Evolutionary conservation across 225 moss, liverwort and hornwort species (phyloP), one percentile per base, ranked within the genome.

Genomic region (Physcomitrium patens): DNA sequence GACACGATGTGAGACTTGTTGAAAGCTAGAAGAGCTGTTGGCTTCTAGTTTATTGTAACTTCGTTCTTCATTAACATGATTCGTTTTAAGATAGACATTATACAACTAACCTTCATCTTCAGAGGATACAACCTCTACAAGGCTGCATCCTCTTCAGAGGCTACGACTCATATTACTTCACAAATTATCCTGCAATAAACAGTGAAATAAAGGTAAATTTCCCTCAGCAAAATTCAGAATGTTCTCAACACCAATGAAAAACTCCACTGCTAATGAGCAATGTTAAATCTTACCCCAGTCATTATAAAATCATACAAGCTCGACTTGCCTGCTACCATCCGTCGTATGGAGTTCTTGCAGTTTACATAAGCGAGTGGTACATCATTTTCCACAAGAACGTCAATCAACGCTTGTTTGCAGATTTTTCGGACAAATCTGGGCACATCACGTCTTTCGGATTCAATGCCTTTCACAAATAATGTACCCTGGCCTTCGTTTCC

Each of bases 381-480:
- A 28, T 88, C 73, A 60, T 85, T 85, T 67, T 88, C 78, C 41
- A 88, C 67, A n/a, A 88, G 83, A 59, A 88, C 83, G 70, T 88
- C 88, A 71, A 47, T 60, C 47, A 88, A 60, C 63, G 88, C 83
- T 73, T 78, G 85, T 74, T 85, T 88, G 74, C 88, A 88, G 22
- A 88, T 85, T 63, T 85, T 66, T 61, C 88, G 88, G 46, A 88
- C 88, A 76, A 85, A 80, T 55, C 83, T 80, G 58, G 88, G 88
- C 62, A 88, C 88, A 81, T 88, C 88, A 62, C 88, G 78, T 44
- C 88, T 83, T 55, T 88, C 88, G 63, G 80, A 80, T 88, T 88
- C 88, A 51, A 88, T 88, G 26, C 88, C 88, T 73, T 85, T 85
- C 47, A 88, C 85, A 76, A 76, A 83, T 27, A 88, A 74, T 14